A percentile compares a stretch with the other conserved stretches of the same genome.
Conservation (phyloP, 441 rosid genomes). For the Populus tomentosa region DNA sequence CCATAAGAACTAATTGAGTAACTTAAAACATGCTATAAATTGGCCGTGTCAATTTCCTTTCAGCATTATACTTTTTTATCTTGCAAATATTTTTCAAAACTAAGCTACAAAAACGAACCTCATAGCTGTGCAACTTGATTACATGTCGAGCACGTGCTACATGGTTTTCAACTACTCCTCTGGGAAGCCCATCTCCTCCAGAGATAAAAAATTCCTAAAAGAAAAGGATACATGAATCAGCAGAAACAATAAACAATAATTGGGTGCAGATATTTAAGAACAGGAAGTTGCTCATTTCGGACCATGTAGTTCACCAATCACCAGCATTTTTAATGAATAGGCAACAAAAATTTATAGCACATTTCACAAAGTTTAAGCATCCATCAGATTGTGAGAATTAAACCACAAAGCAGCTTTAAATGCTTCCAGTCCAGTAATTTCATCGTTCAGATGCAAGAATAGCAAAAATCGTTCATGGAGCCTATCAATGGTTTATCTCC, state of each 20-base stretch:
- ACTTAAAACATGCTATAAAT: background rate
- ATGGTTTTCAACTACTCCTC: constrained; percentile 97
- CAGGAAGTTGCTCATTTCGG: background rate
- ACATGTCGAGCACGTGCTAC: constrained; percentile 74
- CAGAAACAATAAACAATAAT: background rate
- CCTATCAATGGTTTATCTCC: background rate
- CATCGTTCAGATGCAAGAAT: background rate
- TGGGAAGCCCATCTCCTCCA: constrained; percentile 96
- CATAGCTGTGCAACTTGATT: constrained; percentile 72
- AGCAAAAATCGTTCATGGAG: background rate
- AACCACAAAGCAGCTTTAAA: constrained; percentile 6
- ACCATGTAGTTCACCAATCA: background rate
- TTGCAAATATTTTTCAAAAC: background rate
- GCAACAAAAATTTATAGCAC: background rate
- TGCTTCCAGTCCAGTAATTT: background rate
- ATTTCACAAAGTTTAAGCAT: constrained; percentile 1
- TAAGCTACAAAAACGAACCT: constrained; percentile 48
- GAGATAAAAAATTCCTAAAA: constrained; percentile 91
- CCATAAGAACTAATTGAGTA: background rate
- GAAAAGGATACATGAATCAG: background rate
- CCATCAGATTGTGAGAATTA: background rate
- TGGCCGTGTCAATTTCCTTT: background rate
- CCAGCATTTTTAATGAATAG: background rate
- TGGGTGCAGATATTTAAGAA: background rate
- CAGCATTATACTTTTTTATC: background rate